Evolutionary conservation across 257 asterid species (phyloP).

Genomic region (Solanum bukasovii): DNA sequence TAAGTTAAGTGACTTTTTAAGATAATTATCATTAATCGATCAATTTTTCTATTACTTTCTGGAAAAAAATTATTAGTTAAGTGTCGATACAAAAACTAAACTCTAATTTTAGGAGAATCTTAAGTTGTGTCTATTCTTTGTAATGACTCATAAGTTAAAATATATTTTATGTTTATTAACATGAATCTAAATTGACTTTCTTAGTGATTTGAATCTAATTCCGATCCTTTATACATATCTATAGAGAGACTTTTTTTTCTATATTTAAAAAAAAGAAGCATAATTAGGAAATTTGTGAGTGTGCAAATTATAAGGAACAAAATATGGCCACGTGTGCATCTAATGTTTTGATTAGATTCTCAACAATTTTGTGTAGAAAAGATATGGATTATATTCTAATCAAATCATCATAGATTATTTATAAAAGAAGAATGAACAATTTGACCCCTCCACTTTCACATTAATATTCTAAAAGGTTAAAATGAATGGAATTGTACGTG

Average conservation of each 20-base stretch:
- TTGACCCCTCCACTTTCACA: not conserved
- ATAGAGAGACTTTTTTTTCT: too few species aligned
- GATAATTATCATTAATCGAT: fast-evolving
- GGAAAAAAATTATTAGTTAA: too few species aligned
- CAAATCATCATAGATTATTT: not conserved
- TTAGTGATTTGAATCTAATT: not conserved
- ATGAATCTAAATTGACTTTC: not conserved
- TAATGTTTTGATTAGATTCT: not conserved
- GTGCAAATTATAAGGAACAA: not conserved
- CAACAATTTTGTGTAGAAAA: not conserved
- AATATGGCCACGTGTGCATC: not conserved
- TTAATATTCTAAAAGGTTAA: not conserved
- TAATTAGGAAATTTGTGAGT: not conserved
- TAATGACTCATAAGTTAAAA: not conserved
- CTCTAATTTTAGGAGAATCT: not conserved
- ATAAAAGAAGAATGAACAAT: not conserved
- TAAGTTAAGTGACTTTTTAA: too few species aligned
- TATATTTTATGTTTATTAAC: not conserved
- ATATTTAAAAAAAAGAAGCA: not conserved
- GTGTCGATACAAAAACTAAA: too few species aligned
- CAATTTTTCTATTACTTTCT: too few species aligned
- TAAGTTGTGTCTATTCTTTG: not conserved
- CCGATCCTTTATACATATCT: not conserved
- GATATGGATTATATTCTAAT: not conserved
- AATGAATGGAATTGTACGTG: not conserved